Evolutionary conservation across 306 rosid species (phyloP), one percentile per base, ranked within the genome.

Genomic region (Malus sieversii): DNA sequence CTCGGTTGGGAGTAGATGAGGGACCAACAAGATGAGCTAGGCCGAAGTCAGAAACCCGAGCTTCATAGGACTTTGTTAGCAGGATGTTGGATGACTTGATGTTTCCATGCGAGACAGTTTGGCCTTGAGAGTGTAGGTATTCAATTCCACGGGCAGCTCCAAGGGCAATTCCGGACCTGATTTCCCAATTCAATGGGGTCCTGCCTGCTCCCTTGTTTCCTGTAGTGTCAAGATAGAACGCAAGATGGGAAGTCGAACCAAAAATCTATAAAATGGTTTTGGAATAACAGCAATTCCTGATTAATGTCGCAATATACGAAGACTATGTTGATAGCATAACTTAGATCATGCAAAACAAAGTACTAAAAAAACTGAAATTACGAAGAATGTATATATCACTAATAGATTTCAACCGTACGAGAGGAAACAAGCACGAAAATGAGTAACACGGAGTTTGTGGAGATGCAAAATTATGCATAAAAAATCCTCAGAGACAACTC

Each of bases 151-250:
- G 79, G 32, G 85, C 83, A 29, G 87, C 85, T 22, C 85, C 87
- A 19, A 83, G 89, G 25, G 89, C 89, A 72, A 86, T 83, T 45
- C 81, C 73, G 1, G 87, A 80, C 67, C 89, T 66, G 66, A 78
- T 75, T 59, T 86, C 89, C 89, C 89, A 86, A 53, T 78, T 86
- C 80, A 86, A 58, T 58, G 89, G 89, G 59, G 87, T 83, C 78
- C 89, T 77, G 1, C 87, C 83, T 45, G 87, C 89, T 72, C 89
- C 89, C 78, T 75, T 86, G 82, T 80, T 86, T 73, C 89, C 89
- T 86, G 81, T 19, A 77, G 6, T 25, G 58, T 19, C 66, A 53
- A 46, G 66, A 32, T 9, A 66, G 59, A 51, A 42, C 19, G 4
- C 11, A 35, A 59, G 71, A 22, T n/a, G 63, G 30, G 63, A 58